Evolutionary conservation across 78 protist species (phyloP).

Genomic region (Anaeramoeba flamelloides): DNA sequence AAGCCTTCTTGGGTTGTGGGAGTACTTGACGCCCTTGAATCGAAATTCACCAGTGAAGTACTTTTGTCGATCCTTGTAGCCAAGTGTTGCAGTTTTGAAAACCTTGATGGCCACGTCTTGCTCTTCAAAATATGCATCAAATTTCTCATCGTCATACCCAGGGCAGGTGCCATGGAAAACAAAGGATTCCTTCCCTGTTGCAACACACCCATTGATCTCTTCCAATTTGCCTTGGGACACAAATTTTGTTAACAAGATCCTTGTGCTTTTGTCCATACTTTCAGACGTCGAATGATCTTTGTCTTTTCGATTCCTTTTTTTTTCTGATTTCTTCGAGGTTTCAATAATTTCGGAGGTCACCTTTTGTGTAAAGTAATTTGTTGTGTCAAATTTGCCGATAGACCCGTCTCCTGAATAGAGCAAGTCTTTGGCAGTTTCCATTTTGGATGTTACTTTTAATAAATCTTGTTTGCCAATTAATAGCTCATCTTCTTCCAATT

Average conservation of each 20-base stretch:
- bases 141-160: no score
- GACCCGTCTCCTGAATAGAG: not conserved
- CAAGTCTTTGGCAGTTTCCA: not conserved
- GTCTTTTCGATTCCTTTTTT: not conserved
- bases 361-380: not conserved
- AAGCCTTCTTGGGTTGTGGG: not conserved
- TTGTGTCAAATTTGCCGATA: not conserved
- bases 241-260: not conserved
- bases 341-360: not conserved
- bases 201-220: conserved; percentile 80
- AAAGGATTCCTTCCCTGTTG: conserved; percentile 82
- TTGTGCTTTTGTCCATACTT: not conserved
- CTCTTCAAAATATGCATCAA: no score
- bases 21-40: not conserved
- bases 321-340: not conserved
- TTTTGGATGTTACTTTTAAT: not conserved
- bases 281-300: not conserved
- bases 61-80: not conserved
- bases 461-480: no score
- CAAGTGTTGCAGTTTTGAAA: not conserved
- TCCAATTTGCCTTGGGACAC: no score
- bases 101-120: not conserved
- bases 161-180: conserved; percentile 74
- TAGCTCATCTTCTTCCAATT: no score
- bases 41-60: not conserved